Evolutionary conservation across 225 moss, liverwort and hornwort species (phyloP).

Genomic region (Ulota crispa): DNA sequence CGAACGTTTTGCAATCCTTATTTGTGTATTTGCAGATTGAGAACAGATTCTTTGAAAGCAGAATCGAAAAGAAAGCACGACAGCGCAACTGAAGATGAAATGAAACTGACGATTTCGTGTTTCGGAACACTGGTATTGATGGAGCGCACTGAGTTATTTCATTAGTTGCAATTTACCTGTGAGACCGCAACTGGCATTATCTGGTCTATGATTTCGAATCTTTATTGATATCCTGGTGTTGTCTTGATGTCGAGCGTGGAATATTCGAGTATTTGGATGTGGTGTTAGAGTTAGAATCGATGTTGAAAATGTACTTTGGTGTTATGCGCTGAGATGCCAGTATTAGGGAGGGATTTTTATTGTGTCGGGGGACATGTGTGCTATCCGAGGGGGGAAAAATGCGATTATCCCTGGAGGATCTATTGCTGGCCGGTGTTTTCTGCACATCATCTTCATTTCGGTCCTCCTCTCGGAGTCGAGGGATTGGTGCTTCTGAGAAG

Average conservation of each 20-base stretch:
- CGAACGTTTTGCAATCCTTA: too few species aligned
- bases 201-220: neutral
- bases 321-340: slow-evolving; percentile 8
- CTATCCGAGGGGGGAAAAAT: slow-evolving; percentile 5
- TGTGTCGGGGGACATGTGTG: neutral
- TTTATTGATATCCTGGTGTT: neutral
- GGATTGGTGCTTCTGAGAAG: neutral
- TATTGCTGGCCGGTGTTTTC: slow-evolving; percentile 35
- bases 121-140: too few species aligned
- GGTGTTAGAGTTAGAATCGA: neutral
- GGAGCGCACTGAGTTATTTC: neutral
- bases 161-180: neutral
- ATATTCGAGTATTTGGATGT: neutral
- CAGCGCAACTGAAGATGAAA: too few species aligned
- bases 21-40: too few species aligned
- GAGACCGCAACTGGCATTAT: neutral
- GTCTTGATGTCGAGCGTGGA: neutral
- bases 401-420: slow-evolving; percentile 40
- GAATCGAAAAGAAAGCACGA: too few species aligned
- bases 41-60: too few species aligned
- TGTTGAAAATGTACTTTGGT: neutral
- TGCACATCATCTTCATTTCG: slow-evolving; percentile 38
- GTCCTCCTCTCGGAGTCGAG: slow-evolving; percentile 12
- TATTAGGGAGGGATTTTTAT: neutral
- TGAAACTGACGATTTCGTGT: too few species aligned